Conservation (phyloP, 768 basidiomycete species). For the Hemileccinum rubropunctum region DNA sequence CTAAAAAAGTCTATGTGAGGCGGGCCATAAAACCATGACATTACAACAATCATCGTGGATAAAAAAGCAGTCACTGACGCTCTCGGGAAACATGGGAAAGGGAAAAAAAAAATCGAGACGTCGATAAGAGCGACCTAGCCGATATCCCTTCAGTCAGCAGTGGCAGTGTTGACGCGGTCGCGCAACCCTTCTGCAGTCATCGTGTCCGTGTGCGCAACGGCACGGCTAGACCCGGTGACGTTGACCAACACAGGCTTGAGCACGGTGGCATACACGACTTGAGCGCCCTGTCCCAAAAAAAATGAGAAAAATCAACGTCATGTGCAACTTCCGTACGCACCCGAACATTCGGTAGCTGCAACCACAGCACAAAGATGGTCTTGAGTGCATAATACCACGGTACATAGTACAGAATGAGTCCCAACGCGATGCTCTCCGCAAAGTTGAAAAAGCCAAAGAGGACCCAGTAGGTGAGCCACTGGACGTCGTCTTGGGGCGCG, state of each 20-base stretch:
- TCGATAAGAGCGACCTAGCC: no score
- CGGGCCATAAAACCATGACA: slow-evolving; percentile 18
- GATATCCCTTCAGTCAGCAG: slow-evolving; percentile 27
- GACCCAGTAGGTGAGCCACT: slow-evolving; percentile 99
- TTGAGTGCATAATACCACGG: slow-evolving; percentile 96
- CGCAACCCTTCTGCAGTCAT: slow-evolving; percentile 49
- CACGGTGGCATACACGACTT: slow-evolving; percentile 70
- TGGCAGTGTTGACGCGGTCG: slow-evolving; percentile 41
- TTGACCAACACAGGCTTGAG: slow-evolving; percentile 80
- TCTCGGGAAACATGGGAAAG: background rate
- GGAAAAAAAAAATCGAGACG: background rate
- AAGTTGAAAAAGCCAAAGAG: slow-evolving; percentile 94
- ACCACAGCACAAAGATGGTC: slow-evolving; percentile 88
- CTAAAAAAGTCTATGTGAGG: slow-evolving; percentile 18
- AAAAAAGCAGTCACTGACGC: slow-evolving; percentile 12
- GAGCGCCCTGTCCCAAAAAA: slow-evolving; percentile 73
- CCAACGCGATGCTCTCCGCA: slow-evolving; percentile 80
- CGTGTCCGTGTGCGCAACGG: slow-evolving; percentile 47
- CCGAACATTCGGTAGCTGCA: slow-evolving; percentile 82
- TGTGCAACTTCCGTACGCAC: slow-evolving; percentile 44
- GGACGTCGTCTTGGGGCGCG: slow-evolving; percentile 79
- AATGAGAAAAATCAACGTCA: background rate
- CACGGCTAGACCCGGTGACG: slow-evolving; percentile 43
- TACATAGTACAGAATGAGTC: slow-evolving; percentile 84
- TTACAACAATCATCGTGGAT: slow-evolving; percentile 20